Conservation (phyloP, 306 rosid genomes). For the Trifolium subterraneum region DNA sequence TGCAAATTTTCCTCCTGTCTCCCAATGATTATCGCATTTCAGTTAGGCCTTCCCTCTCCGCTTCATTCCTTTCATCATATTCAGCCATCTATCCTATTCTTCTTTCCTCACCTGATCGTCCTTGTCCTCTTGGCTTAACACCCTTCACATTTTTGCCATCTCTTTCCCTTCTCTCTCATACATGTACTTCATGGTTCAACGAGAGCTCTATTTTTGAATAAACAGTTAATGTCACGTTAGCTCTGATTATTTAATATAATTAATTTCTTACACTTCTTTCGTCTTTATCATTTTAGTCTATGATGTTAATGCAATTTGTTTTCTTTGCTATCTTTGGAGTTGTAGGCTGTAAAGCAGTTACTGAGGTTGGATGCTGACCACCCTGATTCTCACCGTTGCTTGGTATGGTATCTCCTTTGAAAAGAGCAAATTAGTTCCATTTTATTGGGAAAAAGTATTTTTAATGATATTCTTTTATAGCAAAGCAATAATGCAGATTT, state of each 20-base stretch:
- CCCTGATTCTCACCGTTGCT: slow-evolving; percentile 91
- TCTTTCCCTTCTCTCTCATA: not conserved
- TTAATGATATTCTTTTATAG: slow-evolving; percentile 1
- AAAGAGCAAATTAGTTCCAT: slow-evolving; percentile 25
- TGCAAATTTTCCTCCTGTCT: too few species aligned
- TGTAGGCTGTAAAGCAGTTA: slow-evolving; percentile 91
- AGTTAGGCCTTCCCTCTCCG: not conserved
- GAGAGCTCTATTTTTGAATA: slow-evolving; percentile 2
- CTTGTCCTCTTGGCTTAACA: not conserved
- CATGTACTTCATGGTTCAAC: not conserved
- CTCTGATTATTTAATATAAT: slow-evolving; percentile 5
- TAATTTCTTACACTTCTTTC: slow-evolving; percentile 8
- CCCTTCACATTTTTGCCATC: not conserved
- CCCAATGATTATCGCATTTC: too few species aligned
- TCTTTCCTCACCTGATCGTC: not conserved
- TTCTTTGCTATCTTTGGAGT: slow-evolving; percentile 23
- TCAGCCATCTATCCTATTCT: not conserved
- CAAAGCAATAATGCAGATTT: slow-evolving; percentile 1
- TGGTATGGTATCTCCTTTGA: slow-evolving; percentile 61
- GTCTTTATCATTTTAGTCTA: slow-evolving; percentile 3
- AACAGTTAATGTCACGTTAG: not conserved
- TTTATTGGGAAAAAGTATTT: slow-evolving; percentile 18
- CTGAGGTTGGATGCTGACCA: slow-evolving; percentile 87
- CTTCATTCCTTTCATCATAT: not conserved
- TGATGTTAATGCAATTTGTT: slow-evolving; percentile 20